Percentiles rank a stretch among this genome's conserved stretches.
These are phyloP conservation scores for Cutaneotrichosporon sp. DNA, from an alignment of 1,284 basidiomycete genomes.

Conservation along the genomic window DNA sequence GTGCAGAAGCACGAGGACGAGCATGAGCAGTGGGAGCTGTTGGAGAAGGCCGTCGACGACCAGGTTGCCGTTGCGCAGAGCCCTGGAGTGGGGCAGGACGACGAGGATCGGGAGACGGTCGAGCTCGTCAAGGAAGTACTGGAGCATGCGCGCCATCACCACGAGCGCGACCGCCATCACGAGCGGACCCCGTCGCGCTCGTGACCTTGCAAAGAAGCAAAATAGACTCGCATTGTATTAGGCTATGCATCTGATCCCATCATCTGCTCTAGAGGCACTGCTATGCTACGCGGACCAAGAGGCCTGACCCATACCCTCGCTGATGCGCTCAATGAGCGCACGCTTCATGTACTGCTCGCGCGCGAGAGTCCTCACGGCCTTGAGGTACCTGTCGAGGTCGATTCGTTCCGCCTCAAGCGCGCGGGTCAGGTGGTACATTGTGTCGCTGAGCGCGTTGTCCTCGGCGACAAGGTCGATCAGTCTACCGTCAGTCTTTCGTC, in stretches of 20 bases:
- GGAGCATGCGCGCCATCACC: conserved; percentile 15
- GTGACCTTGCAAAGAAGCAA: too few species aligned
- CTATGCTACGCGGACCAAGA: conserved; percentile 22
- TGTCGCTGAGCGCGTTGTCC: conserved; percentile 96
- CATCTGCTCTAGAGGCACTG: neutral
- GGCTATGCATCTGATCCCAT: conserved; percentile 2
- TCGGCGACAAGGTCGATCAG: conserved; percentile 94
- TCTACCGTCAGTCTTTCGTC: conserved; percentile 51
- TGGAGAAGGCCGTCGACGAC: conserved; percentile 41
- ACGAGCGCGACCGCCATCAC: conserved; percentile 5
- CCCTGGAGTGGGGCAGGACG: conserved; percentile 1
- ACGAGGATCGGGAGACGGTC: conserved; percentile 13
- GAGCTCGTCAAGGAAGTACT: conserved; percentile 10
- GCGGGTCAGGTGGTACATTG: conserved; percentile 92
- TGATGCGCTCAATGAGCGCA: conserved; percentile 82
- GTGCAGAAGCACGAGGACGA: conserved; percentile 39
- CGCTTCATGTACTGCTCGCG: conserved; percentile 77
- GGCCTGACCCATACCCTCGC: conserved; percentile 59
- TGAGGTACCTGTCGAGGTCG: conserved; percentile 85
- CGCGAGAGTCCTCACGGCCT: conserved; percentile 78
- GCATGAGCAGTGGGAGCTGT: conserved; percentile 33
- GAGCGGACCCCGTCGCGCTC: neutral
- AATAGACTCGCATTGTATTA: neutral
- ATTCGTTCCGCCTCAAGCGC: conserved; percentile 87
- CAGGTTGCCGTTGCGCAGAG: conserved; percentile 22